Percentiles rank a stretch among this genome's conserved stretches.
Conservation (phyloP, 1,139 yeast genomes). For the Barnettozyma hawaiiensis region DNA sequence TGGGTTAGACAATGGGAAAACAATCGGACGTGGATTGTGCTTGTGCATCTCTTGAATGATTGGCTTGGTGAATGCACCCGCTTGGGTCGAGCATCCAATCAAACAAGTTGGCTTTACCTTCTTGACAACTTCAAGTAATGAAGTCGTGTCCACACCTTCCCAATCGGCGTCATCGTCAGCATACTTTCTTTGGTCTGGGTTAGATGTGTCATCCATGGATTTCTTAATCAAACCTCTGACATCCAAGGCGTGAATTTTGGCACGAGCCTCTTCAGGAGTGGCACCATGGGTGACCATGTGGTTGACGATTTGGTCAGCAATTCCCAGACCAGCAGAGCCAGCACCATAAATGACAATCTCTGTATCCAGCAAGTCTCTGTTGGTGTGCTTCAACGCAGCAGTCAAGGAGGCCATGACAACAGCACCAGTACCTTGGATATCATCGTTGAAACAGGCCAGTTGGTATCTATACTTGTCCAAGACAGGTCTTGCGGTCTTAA, state of each 20-base stretch:
- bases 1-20: slow-evolving; percentile 94
- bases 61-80: slow-evolving; percentile 88
- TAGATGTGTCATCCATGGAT: slow-evolving; percentile 46
- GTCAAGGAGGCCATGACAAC: slow-evolving; percentile 92
- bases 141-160: slow-evolving; percentile 66
- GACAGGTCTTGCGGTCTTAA: slow-evolving; percentile 77
- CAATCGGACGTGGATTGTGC: slow-evolving; percentile 80
- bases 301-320: slow-evolving; percentile 87
- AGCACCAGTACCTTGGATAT: slow-evolving; percentile 99
- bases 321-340: slow-evolving; percentile 94
- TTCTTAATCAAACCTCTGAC: slow-evolving; percentile 72
- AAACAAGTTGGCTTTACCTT: slow-evolving; percentile 82
- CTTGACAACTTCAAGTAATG: slow-evolving; percentile 61
- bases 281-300: slow-evolving; percentile 82
- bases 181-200: slow-evolving; percentile 64
- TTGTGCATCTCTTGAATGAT: slow-evolving; percentile 85
- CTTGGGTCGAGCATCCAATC: slow-evolving; percentile 95
- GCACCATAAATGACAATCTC: slow-evolving; percentile 83
- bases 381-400: slow-evolving; percentile 75
- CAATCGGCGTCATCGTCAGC: slow-evolving; percentile 71
- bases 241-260: slow-evolving; percentile 73
- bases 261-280: slow-evolving; percentile 62
- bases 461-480: slow-evolving; percentile 66
- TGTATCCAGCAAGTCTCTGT: slow-evolving; percentile 60
- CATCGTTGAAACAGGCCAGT: slow-evolving; percentile 91